These are phyloP conservation scores for Entophlyctis luteolus DNA, from an alignment of 192 early-diverging fungal genomes.

Conservation along the genomic window DNA sequence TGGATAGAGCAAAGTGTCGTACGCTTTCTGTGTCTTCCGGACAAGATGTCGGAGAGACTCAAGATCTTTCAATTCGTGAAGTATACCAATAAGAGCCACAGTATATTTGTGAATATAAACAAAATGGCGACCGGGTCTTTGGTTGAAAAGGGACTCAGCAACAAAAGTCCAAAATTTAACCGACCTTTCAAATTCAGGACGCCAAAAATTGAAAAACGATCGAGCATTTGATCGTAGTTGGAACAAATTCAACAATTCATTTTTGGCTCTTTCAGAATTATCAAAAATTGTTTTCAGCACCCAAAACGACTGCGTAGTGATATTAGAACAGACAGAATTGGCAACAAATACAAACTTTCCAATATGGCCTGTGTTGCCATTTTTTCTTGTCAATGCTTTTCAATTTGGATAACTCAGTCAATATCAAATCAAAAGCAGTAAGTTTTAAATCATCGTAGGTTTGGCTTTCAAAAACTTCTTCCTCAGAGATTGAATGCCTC, in stretches of 20 bases:
- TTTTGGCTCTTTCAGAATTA: conserved; percentile 56
- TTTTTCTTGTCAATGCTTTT: conserved; percentile 59
- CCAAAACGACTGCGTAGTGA: conserved; percentile 63
- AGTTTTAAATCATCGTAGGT: conserved; percentile 12
- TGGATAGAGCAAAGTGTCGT: conserved; percentile 48
- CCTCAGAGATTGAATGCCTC: conserved; percentile 5
- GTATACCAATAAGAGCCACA: conserved; percentile 55
- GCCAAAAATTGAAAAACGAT: conserved; percentile 67
- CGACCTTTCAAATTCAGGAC: conserved; percentile 71
- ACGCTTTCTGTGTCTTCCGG: conserved; percentile 52
- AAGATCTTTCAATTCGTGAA: conserved; percentile 54
- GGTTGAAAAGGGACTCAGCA: background rate
- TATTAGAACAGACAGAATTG: too few species aligned
- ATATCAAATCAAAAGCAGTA: conserved; percentile 47
- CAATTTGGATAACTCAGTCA: conserved; percentile 46
- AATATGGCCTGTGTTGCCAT: conserved; percentile 70
- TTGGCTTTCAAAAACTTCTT: background rate
- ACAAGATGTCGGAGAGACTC: conserved; percentile 54
- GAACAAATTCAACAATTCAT: conserved; percentile 56
- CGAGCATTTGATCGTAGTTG: conserved; percentile 55
- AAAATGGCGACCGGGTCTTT: conserved; percentile 70
- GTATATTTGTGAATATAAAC: conserved; percentile 70
- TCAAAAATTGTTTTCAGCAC: conserved; percentile 55
- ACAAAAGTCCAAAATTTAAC: conserved; percentile 5
- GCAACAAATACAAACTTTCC: too few species aligned